Percentiles rank a stretch among this genome's conserved stretches.
phyloP scores from a whole-genome alignment of 2,329 filamentous ascomycete genomes.

The Paecilomyces formosus region DNA sequence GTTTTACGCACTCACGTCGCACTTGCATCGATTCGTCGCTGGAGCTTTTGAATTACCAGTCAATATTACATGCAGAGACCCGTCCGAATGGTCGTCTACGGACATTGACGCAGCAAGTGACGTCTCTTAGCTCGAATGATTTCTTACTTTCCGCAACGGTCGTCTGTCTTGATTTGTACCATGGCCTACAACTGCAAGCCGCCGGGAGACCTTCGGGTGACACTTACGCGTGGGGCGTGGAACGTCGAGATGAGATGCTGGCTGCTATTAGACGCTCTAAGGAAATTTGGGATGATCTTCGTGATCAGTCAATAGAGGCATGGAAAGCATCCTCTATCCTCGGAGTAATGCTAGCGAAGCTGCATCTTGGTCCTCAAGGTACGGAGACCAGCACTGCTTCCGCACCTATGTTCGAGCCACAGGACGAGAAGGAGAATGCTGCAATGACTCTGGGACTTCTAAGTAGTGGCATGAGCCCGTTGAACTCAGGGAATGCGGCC shows the following conservation, averaged over 20 bases:
- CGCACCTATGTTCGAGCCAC: slow-evolving; percentile 25
- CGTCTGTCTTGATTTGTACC: slow-evolving; percentile 73
- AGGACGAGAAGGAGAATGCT: slow-evolving; percentile 56
- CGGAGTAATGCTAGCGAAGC: slow-evolving; percentile 75
- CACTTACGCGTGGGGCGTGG: slow-evolving; percentile 40
- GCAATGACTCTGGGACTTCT: slow-evolving; percentile 66
- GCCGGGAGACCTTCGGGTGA: slow-evolving; percentile 28
- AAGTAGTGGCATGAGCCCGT: slow-evolving; percentile 54
- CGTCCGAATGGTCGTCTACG: slow-evolving; percentile 64
- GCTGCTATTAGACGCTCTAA: slow-evolving; percentile 63
- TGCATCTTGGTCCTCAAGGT: slow-evolving; percentile 38
- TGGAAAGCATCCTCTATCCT: slow-evolving; percentile 77
- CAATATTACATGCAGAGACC: slow-evolving; percentile 66
- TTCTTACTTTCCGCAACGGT: slow-evolving; percentile 83
- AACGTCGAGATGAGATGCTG: slow-evolving; percentile 64
- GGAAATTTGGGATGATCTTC: slow-evolving; percentile 71
- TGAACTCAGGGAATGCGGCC: slow-evolving; percentile 22
- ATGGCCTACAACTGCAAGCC: slow-evolving; percentile 33
- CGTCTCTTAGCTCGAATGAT: slow-evolving; percentile 72
- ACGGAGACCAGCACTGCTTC: slow-evolving; percentile 16
- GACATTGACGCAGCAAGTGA: slow-evolving; percentile 70
- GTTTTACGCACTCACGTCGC: slow-evolving; percentile 76
- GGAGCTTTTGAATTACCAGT: slow-evolving; percentile 70
- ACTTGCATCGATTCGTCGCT: slow-evolving; percentile 82
- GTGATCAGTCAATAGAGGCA: slow-evolving; percentile 76